phyloP scores from a whole-genome alignment of 169 alveolate species.

The Plasmodium gonderi region DNA sequence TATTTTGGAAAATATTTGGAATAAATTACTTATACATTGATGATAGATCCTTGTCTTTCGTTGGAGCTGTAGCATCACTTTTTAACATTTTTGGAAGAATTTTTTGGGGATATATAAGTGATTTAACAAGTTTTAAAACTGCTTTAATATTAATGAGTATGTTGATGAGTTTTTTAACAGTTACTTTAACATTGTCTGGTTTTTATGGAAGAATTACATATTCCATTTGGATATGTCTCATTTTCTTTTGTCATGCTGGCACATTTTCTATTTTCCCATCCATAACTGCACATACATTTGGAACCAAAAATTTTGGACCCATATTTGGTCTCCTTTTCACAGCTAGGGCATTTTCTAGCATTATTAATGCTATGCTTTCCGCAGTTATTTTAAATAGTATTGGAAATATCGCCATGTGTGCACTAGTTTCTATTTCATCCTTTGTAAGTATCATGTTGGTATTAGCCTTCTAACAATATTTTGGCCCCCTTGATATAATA shows the following conservation, averaged over 20 bases:
- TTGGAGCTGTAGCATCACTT: constrained; percentile 50
- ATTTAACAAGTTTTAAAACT: constrained; percentile 43
- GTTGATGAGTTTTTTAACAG: constrained; percentile 51
- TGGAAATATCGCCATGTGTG: constrained; percentile 69
- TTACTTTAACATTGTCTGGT: constrained; percentile 57
- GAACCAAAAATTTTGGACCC: constrained; percentile 78
- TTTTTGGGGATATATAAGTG: constrained; percentile 66
- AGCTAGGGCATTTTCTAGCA: constrained; percentile 72
- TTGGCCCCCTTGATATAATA: no score
- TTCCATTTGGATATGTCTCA: constrained; percentile 61
- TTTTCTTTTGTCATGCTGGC: constrained; percentile 70
- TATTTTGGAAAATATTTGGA: constrained; percentile 68
- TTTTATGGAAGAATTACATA: constrained; percentile 40
- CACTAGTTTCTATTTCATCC: constrained; percentile 52
- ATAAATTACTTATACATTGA: constrained; percentile 36
- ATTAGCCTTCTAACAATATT: constrained; percentile 18
- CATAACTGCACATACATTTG: constrained; percentile 79
- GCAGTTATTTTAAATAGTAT: constrained; percentile 40
- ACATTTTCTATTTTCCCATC: constrained; percentile 81
- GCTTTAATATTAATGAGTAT: constrained; percentile 57
- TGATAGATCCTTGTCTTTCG: constrained; percentile 60
- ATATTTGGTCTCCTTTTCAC: constrained; percentile 82
- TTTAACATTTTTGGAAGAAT: constrained; percentile 52
- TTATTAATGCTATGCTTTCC: constrained; percentile 49
- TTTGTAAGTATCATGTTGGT: constrained; percentile 64